Conservation (phyloP, 2,329 filamentous ascomycete genomes). For the Plectosphaerella plurivora region DNA sequence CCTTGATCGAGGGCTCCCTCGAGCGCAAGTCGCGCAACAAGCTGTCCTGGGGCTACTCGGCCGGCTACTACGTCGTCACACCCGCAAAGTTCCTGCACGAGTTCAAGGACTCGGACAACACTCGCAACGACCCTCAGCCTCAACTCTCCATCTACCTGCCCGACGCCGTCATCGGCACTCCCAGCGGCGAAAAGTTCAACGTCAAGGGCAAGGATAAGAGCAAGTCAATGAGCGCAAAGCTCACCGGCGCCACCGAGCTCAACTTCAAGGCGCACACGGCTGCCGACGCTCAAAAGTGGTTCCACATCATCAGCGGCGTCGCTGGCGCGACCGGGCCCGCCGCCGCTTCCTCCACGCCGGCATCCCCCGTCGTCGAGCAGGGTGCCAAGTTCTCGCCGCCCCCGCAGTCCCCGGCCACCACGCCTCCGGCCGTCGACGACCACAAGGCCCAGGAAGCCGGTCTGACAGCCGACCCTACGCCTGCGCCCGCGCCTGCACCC, state of each 20-base stretch:
- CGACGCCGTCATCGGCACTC: slow-evolving; percentile 73
- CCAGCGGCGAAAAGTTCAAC: slow-evolving; percentile 79
- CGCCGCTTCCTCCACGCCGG: slow-evolving; percentile 24
- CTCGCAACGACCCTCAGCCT: slow-evolving; percentile 67
- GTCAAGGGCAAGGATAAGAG: slow-evolving; percentile 92
- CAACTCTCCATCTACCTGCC: slow-evolving; percentile 90
- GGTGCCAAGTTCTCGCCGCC: slow-evolving; percentile 18
- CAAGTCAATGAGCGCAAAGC: slow-evolving; percentile 74
- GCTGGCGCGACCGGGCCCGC: slow-evolving; percentile 44
- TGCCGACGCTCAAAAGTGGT: slow-evolving; percentile 81
- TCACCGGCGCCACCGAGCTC: slow-evolving; percentile 75
- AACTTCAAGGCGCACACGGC: slow-evolving; percentile 83
- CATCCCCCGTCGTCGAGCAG: slow-evolving; percentile 24
- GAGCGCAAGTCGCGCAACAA: slow-evolving; percentile 90
- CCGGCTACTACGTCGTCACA: slow-evolving; percentile 86
- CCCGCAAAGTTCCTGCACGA: slow-evolving; percentile 88
- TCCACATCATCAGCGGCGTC: slow-evolving; percentile 61
- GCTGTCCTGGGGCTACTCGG: slow-evolving; percentile 69
- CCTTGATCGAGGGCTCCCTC: slow-evolving; percentile 81
- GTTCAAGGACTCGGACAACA: slow-evolving; percentile 85
- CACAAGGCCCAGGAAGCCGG: slow-evolving; percentile 44
- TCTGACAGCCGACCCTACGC: slow-evolving; percentile 27
- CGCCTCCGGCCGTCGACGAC: slow-evolving; percentile 10
- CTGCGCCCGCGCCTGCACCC: slow-evolving; percentile 4
- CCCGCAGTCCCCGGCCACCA: slow-evolving; percentile 12